These are phyloP conservation scores for Zychaea mexicana DNA, from an alignment of 371 early-diverging fungal species.

Conservation along the genomic window DNA sequence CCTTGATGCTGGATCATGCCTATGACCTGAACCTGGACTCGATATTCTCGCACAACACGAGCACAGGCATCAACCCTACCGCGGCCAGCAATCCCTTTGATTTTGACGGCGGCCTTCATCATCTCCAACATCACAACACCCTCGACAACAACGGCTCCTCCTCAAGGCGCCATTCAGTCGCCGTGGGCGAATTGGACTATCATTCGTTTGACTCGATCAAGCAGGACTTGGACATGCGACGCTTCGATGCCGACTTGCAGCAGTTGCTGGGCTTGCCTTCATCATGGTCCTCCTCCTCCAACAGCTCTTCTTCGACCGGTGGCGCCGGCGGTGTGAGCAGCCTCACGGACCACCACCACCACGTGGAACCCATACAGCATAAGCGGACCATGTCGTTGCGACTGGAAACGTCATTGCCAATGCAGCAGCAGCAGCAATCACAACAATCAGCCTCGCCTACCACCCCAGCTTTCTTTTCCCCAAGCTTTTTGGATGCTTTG, in stretches of 20 bases:
- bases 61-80: neutral
- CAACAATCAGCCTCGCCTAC: slow-evolving; percentile 34
- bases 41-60: slow-evolving; percentile 2
- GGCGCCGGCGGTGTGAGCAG: slow-evolving; percentile 8
- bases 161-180: slow-evolving; percentile 31
- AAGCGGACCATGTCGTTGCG: slow-evolving; percentile 38
- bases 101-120: slow-evolving; percentile 7
- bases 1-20: neutral
- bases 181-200: slow-evolving; percentile 33
- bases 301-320: too few species aligned
- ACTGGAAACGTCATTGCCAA: slow-evolving; percentile 26
- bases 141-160: slow-evolving; percentile 8
- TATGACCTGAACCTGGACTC: slow-evolving; percentile 12
- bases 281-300: slow-evolving; percentile 16
- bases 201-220: slow-evolving; percentile 13
- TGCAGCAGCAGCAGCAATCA: slow-evolving; percentile 2
- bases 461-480: slow-evolving; percentile 65
- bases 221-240: slow-evolving; percentile 21
- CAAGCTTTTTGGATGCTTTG: slow-evolving; percentile 62
- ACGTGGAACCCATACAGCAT: slow-evolving; percentile 10
- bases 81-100: neutral
- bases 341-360: neutral
- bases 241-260: slow-evolving; percentile 21
- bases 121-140: too few species aligned
- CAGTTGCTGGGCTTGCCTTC: slow-evolving; percentile 22